Percentiles rank a stretch among this genome's conserved stretches.
phyloP scores from a whole-genome alignment of 2,329 filamentous ascomycete genomes.

The Ceratocystis alfenasii region DNA sequence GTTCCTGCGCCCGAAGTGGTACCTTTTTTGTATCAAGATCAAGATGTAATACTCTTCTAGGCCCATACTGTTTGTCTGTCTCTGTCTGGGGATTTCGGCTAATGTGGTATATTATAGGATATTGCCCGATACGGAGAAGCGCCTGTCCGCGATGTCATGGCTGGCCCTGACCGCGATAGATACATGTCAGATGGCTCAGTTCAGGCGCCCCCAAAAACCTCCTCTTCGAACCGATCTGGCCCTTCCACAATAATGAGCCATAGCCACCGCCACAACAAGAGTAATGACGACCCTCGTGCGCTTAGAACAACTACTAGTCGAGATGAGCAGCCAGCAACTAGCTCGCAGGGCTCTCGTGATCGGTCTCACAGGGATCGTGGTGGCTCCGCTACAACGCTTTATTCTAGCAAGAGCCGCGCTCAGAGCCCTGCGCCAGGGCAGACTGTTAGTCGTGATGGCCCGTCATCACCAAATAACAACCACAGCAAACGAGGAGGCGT shows the following conservation, averaged over 20 bases:
- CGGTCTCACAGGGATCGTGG: conserved; percentile 40
- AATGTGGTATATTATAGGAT: conserved; percentile 39
- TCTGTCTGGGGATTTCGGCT: neutral
- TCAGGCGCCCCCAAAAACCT: conserved; percentile 46
- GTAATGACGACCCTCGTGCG: conserved; percentile 52
- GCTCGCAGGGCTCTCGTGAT: neutral
- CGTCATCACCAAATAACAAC: conserved; percentile 25
- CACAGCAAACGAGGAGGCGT: conserved; percentile 31
- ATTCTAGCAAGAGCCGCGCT: conserved; percentile 46
- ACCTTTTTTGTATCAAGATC: conserved; percentile 91
- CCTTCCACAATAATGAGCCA: conserved; percentile 51
- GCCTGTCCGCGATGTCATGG: conserved; percentile 58
- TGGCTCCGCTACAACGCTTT: conserved; percentile 34
- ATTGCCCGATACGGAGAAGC: conserved; percentile 67
- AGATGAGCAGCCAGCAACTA: conserved; percentile 42
- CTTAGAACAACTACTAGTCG: conserved; percentile 61
- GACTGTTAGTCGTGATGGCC: conserved; percentile 42
- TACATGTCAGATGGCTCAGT: conserved; percentile 42
- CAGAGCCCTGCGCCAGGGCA: conserved; percentile 69
- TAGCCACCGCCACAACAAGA: conserved; percentile 55
- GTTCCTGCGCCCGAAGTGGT: conserved; percentile 85
- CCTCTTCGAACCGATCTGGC: conserved; percentile 49
- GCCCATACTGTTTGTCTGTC: neutral
- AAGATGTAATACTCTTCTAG: conserved; percentile 46
- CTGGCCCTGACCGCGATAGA: conserved; percentile 57